These are phyloP conservation scores for Penicillium bialowiezense DNA, from an alignment of 495 filamentous ascomycete genomes.

Conservation along the genomic window DNA sequence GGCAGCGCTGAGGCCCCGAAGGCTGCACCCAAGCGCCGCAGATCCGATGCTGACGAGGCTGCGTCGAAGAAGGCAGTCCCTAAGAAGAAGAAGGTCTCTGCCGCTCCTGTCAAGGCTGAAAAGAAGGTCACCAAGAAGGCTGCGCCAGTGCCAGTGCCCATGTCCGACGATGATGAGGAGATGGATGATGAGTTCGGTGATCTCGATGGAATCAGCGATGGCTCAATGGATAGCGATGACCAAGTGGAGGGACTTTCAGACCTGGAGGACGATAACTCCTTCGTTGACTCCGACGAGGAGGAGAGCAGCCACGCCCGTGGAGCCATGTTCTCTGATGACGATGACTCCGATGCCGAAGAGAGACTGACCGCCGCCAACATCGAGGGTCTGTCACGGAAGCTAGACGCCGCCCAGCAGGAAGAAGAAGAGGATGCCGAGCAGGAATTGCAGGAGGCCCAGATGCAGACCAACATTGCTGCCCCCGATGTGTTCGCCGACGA, in stretches of 20 bases:
- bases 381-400: slow-evolving; percentile 76
- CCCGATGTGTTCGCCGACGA: slow-evolving; percentile 68
- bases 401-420: slow-evolving; percentile 67
- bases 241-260: slow-evolving; percentile 50
- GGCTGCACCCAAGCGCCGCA: slow-evolving; percentile 60
- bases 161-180: slow-evolving; percentile 44
- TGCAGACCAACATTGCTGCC: slow-evolving; percentile 92
- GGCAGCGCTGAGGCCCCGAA: slow-evolving; percentile 46
- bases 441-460: slow-evolving; percentile 74
- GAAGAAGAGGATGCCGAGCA: slow-evolving; percentile 66
- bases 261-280: slow-evolving; percentile 58
- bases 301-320: slow-evolving; percentile 40
- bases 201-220: slow-evolving; percentile 46
- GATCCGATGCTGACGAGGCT: slow-evolving; percentile 41
- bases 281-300: slow-evolving; percentile 74
- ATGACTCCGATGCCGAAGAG: slow-evolving; percentile 87
- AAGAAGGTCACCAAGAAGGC: slow-evolving; percentile 34
- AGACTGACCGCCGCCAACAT: slow-evolving; percentile 95
- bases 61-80: slow-evolving; percentile 21
- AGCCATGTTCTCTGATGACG: slow-evolving; percentile 92
- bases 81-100: slow-evolving; percentile 10
- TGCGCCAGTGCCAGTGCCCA: slow-evolving; percentile 42
- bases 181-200: slow-evolving; percentile 52
- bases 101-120: slow-evolving; percentile 18
- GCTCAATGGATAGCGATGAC: slow-evolving; percentile 51